Percentiles rank a stretch among this genome's conserved stretches.
phyloP scores from a whole-genome alignment of 805 yeast genomes.

The Nakazawaea ishiwadae region DNA sequence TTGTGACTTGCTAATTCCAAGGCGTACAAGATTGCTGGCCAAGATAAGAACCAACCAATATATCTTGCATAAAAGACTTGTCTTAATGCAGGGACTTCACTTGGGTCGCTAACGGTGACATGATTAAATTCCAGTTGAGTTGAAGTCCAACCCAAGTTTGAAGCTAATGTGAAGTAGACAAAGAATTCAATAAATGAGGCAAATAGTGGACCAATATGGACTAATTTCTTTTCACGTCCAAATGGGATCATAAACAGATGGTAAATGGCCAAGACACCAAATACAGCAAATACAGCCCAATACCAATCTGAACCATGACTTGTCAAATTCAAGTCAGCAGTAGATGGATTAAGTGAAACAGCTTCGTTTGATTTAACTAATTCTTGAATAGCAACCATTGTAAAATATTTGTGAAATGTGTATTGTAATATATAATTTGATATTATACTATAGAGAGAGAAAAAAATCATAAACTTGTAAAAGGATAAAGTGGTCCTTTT shows the following conservation, averaged over 20 bases:
- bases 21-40: slow-evolving; percentile 38
- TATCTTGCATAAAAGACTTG: slow-evolving; percentile 54
- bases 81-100: slow-evolving; percentile 29
- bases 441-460: no score
- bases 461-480: no score
- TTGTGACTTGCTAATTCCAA: slow-evolving; percentile 27
- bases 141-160: slow-evolving; percentile 52
- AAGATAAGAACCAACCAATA: slow-evolving; percentile 54
- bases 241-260: slow-evolving; percentile 24
- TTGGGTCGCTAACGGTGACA: slow-evolving; percentile 27
- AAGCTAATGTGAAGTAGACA: slow-evolving; percentile 51
- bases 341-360: slow-evolving; percentile 36
- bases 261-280: slow-evolving; percentile 29
- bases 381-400: slow-evolving; percentile 8
- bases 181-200: slow-evolving; percentile 38
- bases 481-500: no score
- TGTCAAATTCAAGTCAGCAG: slow-evolving; percentile 47
- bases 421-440: no score
- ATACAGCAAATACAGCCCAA: slow-evolving; percentile 56
- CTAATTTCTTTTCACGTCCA: slow-evolving; percentile 29
- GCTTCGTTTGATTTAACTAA: slow-evolving; percentile 29
- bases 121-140: slow-evolving; percentile 45
- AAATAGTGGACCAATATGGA: slow-evolving; percentile 36
- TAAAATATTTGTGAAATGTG: no score
- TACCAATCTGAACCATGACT: slow-evolving; percentile 62